phyloP scores from a whole-genome alignment of 2,329 filamentous ascomycete genomes.

The Cordyceps cicadae region DNA sequence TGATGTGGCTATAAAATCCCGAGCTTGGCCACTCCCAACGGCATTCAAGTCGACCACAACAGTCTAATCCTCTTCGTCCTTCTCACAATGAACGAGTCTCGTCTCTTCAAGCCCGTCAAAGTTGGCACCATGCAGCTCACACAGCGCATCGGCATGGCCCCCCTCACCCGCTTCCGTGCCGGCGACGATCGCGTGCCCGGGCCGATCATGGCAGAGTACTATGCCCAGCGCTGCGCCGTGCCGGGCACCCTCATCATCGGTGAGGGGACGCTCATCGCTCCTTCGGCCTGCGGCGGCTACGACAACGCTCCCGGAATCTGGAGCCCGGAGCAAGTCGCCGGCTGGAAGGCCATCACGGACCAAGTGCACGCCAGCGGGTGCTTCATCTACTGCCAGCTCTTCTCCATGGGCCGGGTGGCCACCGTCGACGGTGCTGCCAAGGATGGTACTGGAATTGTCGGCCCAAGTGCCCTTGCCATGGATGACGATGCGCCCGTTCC shows the following conservation, averaged over 20 bases:
- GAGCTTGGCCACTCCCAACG: too few species aligned
- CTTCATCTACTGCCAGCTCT: constrained; percentile 55
- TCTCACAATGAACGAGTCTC: background rate
- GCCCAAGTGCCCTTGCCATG: constrained; percentile 30
- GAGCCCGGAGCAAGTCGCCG: constrained; percentile 42
- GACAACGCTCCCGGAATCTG: constrained; percentile 45
- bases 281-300: constrained; percentile 15
- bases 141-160: background rate
- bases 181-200: constrained; percentile 26
- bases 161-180: constrained; percentile 42
- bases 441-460: constrained; percentile 23
- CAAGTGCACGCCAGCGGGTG: constrained; percentile 53
- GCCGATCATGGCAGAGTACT: constrained; percentile 28
- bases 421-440: constrained; percentile 18
- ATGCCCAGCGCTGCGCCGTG: constrained; percentile 33
- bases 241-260: constrained; percentile 36
- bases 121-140: background rate
- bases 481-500: constrained; percentile 39
- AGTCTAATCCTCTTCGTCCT: too few species aligned
- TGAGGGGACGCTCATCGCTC: constrained; percentile 37
- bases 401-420: constrained; percentile 47
- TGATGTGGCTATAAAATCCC: too few species aligned
- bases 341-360: constrained; percentile 51
- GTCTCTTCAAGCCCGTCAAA: background rate
- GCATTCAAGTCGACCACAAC: too few species aligned